Conservation (phyloP, 805 yeast genomes). For the Yamadazyma scolyti region DNA sequence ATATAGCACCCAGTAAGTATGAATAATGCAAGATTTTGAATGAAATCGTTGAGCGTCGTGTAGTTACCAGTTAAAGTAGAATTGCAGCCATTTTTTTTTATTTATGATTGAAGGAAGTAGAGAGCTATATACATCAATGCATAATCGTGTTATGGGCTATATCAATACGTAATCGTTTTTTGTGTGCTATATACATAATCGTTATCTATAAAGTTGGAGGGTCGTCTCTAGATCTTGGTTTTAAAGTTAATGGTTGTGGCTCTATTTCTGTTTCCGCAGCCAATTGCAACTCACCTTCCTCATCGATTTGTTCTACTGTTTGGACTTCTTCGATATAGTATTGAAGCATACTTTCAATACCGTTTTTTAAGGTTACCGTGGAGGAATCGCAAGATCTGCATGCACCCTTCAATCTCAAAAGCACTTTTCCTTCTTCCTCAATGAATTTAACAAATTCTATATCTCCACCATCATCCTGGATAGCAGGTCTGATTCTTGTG, state of each 20-base stretch:
- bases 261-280: slow-evolving; percentile 1
- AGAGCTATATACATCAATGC: no score
- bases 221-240: slow-evolving; percentile 8
- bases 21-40: no score
- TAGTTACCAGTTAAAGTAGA: no score
- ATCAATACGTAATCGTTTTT: no score
- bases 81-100: no score
- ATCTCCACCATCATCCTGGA: slow-evolving; percentile 76
- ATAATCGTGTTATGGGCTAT: no score
- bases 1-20: slow-evolving; percentile 6
- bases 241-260: slow-evolving; percentile 7
- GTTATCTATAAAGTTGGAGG: slow-evolving; percentile 9
- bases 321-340: slow-evolving; percentile 67
- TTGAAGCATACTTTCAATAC: slow-evolving; percentile 68
- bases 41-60: no score
- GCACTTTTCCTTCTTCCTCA: slow-evolving; percentile 55
- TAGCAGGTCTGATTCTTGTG: slow-evolving; percentile 69
- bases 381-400: slow-evolving; percentile 71
- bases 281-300: slow-evolving; percentile 16
- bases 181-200: slow-evolving; percentile 5
- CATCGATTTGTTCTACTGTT: slow-evolving; percentile 51
- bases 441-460: slow-evolving; percentile 58
- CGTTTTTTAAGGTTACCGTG: slow-evolving; percentile 62
- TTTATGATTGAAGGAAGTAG: no score
- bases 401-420: slow-evolving; percentile 61